phyloP scores from a whole-genome alignment of 805 yeast genomes.

The Kluyveromyces nonfermentans region DNA sequence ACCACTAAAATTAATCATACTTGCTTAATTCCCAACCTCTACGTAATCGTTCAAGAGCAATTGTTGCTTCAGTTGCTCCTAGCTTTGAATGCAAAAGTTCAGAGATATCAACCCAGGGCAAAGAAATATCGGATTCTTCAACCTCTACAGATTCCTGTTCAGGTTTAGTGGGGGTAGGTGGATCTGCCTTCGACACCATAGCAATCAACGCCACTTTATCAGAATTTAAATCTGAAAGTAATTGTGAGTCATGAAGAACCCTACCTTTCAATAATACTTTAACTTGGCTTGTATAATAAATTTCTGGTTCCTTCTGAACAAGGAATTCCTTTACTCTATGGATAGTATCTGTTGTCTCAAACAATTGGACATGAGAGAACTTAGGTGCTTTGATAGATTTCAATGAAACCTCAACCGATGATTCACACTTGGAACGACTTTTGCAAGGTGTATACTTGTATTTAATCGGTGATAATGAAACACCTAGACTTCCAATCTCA shows the following conservation, averaged over 20 bases:
- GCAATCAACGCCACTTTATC: conserved; percentile 34
- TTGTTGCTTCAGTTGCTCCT: conserved; percentile 25
- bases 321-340: conserved; percentile 27
- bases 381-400: conserved; percentile 71
- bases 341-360: conserved; percentile 24
- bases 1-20: conserved; percentile 6
- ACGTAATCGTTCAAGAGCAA: conserved; percentile 28
- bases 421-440: conserved; percentile 3
- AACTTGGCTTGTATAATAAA: conserved; percentile 32
- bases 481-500: conserved; percentile 32
- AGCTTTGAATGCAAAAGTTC: conserved; percentile 28
- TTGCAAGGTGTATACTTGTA: conserved; percentile 29
- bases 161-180: conserved; percentile 1
- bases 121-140: conserved; percentile 2
- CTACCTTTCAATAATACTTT: conserved; percentile 53
- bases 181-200: conserved; percentile 30
- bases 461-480: conserved; percentile 40
- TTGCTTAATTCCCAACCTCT: conserved; percentile 33
- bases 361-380: conserved; percentile 33
- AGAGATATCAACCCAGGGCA: conserved; percentile 41
- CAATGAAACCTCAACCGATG: conserved; percentile 29
- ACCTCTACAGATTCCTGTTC: conserved; percentile 1
- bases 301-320: conserved; percentile 20
- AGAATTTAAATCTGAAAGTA: conserved; percentile 26
- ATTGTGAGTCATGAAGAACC: conserved; percentile 45